Base-by-base conservation (phyloP, 345 rosid species). In the Citrus inodora region DNA sequence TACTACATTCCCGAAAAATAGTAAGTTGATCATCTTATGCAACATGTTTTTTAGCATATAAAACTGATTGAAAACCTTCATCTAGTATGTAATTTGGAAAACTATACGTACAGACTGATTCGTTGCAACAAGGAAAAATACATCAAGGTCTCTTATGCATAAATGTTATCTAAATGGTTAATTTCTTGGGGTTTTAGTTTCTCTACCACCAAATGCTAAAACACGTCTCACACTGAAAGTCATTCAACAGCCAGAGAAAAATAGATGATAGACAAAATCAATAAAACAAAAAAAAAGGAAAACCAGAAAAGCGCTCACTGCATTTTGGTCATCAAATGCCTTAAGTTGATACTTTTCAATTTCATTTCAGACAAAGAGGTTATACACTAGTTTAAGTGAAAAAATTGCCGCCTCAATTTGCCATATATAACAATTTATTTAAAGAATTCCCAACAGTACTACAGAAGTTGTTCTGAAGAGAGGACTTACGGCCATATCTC, bases 401-500 rank as follows among this genome's bases (percentile, higher is more conserved):
- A 59, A 7, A 37, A 37, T n/a, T 59, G 76, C 32, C n/a, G 17
- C 35, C 33, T 19, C 67, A 21, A 21, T 28, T 10, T 75, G 21
- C 40, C 9, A 51, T 28, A 30, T 61, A 10, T 14, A 46, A 27
- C 17, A 62, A 63, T 62, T 63, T 37, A 62, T 32, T 73, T 73
- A 11, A 59, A n/a, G 27, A 17, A 71, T 9, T 17, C 53, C 37
- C 67, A 28, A 38, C 37, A 30, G 2, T n/a, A 5, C 14, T 10
- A 30, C 5, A 3, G 24, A 46, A 25, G 21, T 35, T 38, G 37
- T 28, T 65, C 35, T 59, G 8, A 71, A 58, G 62, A 74, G 59
- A 60, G 28, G 53, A 67, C 90, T 80, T 89, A 89, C 92, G 73
- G 89, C 87, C 92, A 89, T 89, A 78, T 89, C 92, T 78, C 92